Percentiles rank a stretch among this genome's conserved stretches.
phyloP scores from a whole-genome alignment of 2,329 filamentous ascomycete genomes.

The Colletotrichum sp. region DNA sequence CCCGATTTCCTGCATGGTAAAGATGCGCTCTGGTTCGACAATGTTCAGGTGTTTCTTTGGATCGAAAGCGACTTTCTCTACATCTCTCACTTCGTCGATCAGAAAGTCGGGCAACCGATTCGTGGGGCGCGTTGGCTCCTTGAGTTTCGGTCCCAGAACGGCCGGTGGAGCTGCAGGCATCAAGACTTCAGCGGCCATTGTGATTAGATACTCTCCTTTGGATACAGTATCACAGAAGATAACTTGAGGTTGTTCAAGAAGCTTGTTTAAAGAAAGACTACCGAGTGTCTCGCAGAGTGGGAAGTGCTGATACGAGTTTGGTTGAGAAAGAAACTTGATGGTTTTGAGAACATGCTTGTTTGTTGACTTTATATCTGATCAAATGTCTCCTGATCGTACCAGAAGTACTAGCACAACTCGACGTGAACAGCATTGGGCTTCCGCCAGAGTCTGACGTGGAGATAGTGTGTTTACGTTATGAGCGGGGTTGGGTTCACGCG shows the following conservation, averaged over 20 bases:
- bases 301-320: neutral
- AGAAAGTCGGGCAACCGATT: constrained; percentile 29
- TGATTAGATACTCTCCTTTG: neutral
- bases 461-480: neutral
- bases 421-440: neutral
- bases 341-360: neutral
- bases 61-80: constrained; percentile 45
- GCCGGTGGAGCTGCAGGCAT: neutral
- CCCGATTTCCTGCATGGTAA: constrained; percentile 68
- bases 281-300: neutral
- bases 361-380: neutral
- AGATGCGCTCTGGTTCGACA: constrained; percentile 52
- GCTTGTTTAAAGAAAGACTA: neutral
- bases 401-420: neutral
- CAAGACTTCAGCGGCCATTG: neutral
- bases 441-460: neutral
- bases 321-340: neutral
- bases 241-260: neutral
- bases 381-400: fast-evolving
- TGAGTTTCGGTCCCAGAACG: neutral
- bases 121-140: constrained; percentile 26
- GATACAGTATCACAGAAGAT: fast-evolving
- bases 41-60: constrained; percentile 61
- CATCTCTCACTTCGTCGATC: constrained; percentile 27
- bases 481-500: neutral